Base-by-base conservation (phyloP, 768 basidiomycete species). In the Lactarius indigo region DNA sequence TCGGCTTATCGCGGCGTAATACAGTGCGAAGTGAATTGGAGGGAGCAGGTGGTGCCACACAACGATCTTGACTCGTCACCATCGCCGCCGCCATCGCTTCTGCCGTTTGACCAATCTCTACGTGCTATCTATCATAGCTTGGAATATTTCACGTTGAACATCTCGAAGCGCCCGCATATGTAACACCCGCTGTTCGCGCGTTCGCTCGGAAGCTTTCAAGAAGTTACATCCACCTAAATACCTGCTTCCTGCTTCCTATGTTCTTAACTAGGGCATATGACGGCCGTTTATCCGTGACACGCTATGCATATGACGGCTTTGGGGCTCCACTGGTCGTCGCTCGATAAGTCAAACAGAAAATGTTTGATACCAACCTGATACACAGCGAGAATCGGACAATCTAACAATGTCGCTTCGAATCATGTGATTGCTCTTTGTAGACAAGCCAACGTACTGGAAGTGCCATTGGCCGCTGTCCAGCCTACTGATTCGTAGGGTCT, bases 21-120 rank as follows among this genome's bases (percentile, higher is more conserved):
- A n/a, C 23, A 68, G 66, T 64, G 9, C 57, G 39, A 42, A 59
- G 42, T n/a, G 66, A 68, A 44, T 44, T 63, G 26, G 31, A 33
- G 2, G 57, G 23, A 13, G 26, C 47, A 7, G 61, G 55, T 59
- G 61, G 59, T 56, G 57, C 20, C 52, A 9, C 62, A 58, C 57
- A 63, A 18, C 23, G 42, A 33, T 31, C 58, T 23, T 67, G 57
- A 67, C 62, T 26, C 13, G 13, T 6, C 50, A 13, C 26, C 18
- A 33, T 59, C 35, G 23, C 37, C 39, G 15, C 55, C 37, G 12
- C 57, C 33, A 23, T 57, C 31, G 56, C 56, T 57, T 63, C 37
- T 55, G 20, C 57, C 41, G 41, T 30, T 44, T 35, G 54, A 7
- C 35, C 17, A n/a, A 31, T 23, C 23, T 55, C 30, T 59, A 33